Evolutionary conservation across 129 eudicot species (phyloP).

Genomic region (Pulicaria dysenterica): DNA sequence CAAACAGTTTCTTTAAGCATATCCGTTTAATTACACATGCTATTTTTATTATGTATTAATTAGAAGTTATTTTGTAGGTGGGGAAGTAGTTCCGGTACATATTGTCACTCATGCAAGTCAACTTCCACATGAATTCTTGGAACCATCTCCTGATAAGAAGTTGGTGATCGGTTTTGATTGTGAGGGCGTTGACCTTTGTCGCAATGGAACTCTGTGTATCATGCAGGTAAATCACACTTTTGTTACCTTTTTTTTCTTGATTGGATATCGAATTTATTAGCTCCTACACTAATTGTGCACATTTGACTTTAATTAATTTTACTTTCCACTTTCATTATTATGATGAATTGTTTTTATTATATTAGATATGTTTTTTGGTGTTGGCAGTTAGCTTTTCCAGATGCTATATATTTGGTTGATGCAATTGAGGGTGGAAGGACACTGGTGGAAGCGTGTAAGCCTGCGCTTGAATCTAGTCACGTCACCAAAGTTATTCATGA

Average conservation of each 20-base stretch:
- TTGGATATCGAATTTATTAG: background rate
- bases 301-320: background rate
- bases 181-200: slow-evolving; percentile 99
- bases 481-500: slow-evolving; percentile 98
- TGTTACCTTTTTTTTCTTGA: background rate
- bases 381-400: slow-evolving; percentile 79
- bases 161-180: slow-evolving; percentile 91
- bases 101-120: slow-evolving; percentile 75
- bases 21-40: background rate
- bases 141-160: slow-evolving; percentile 64
- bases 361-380: background rate
- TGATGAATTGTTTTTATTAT: too few species aligned
- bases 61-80: slow-evolving; percentile 47
- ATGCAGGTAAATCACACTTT: slow-evolving; percentile 67
- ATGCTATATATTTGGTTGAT: slow-evolving; percentile 88
- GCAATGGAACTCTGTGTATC: slow-evolving; percentile 82
- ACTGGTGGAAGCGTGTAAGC: slow-evolving; percentile 97
- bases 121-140: slow-evolving; percentile 79
- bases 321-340: background rate
- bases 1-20: background rate
- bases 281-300: background rate
- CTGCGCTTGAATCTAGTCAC: slow-evolving; percentile 94
- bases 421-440: slow-evolving; percentile 75
- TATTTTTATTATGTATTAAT: slow-evolving; percentile 4
- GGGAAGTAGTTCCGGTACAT: slow-evolving; percentile 63